phyloP scores from a whole-genome alignment of 2,329 filamentous ascomycete species.

The Neofusicoccum parvum region DNA sequence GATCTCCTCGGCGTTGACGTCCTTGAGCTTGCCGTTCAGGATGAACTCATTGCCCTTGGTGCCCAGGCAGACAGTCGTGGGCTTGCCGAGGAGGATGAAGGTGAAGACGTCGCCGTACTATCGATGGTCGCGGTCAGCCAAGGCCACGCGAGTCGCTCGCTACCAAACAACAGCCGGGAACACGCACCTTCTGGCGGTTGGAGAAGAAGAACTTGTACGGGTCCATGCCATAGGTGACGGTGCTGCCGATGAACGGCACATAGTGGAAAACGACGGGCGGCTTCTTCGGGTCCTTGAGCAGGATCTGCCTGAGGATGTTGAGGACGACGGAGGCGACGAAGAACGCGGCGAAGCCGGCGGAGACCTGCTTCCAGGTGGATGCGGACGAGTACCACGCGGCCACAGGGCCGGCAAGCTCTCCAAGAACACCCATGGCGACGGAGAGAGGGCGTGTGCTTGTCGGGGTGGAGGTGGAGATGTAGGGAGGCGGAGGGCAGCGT shows the following conservation, averaged over 20 bases:
- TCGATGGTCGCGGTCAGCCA: conserved; percentile 2
- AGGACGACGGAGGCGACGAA: conserved; percentile 63
- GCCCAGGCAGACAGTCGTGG: conserved; percentile 83
- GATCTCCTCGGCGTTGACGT: conserved; percentile 88
- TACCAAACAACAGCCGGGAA: not conserved
- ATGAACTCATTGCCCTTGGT: conserved; percentile 88
- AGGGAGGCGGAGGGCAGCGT: conserved; percentile 9
- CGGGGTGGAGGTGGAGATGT: conserved; percentile 6
- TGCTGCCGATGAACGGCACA: conserved; percentile 80
- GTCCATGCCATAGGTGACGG: conserved; percentile 92
- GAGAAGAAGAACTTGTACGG: conserved; percentile 81
- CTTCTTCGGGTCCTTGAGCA: conserved; percentile 76
- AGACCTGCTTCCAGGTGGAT: conserved; percentile 48
- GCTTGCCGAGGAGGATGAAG: conserved; percentile 84
- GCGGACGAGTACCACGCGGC: conserved; percentile 45
- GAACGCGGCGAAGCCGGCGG: conserved; percentile 50
- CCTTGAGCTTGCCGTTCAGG: conserved; percentile 85
- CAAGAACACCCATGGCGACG: conserved; percentile 55
- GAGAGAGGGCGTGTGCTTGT: conserved; percentile 6
- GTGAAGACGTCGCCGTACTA: conserved; percentile 90
- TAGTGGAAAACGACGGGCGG: conserved; percentile 66
- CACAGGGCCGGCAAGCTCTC: conserved; percentile 51
- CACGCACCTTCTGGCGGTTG: conserved; percentile 70
- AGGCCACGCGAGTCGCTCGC: not conserved
- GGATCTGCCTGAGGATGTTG: conserved; percentile 78